Conservation (phyloP, 306 rosid species). For the Gastrolobium villosum region DNA sequence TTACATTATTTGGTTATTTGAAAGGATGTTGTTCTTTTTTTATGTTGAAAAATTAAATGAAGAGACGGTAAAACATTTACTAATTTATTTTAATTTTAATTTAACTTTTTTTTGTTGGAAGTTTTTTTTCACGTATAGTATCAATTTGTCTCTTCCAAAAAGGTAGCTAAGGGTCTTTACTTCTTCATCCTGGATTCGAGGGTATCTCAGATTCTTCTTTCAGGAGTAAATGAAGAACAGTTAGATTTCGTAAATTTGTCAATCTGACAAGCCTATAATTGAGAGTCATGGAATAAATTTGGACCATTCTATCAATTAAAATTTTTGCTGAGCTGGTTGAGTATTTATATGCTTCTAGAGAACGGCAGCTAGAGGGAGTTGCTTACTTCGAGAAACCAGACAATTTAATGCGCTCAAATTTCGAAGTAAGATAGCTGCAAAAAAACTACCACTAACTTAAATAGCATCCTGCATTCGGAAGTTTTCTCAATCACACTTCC, state of each 20-base stretch:
- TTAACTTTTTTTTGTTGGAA: conserved; percentile 7
- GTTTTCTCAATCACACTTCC: conserved; percentile 32
- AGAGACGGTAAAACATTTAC: conserved; percentile 13
- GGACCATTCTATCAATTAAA: conserved; percentile 18
- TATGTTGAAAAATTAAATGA: background rate
- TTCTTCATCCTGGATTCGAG: conserved; percentile 33
- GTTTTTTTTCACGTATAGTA: conserved; percentile 27
- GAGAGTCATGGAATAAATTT: conserved; percentile 51
- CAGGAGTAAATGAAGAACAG: conserved; percentile 30
- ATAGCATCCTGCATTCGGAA: conserved; percentile 42
- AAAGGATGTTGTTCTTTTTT: background rate
- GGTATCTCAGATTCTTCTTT: conserved; percentile 29
- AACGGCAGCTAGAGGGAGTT: conserved; percentile 46
- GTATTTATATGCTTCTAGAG: conserved; percentile 44
- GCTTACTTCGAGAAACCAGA: conserved; percentile 50
- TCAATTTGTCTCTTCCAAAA: conserved; percentile 11
- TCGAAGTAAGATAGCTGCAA: conserved; percentile 21
- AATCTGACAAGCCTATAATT: conserved; percentile 49
- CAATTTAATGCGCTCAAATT: conserved; percentile 46
- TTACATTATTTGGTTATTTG: no score
- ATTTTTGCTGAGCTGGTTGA: conserved; percentile 40
- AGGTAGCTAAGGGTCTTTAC: conserved; percentile 42
- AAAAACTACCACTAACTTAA: conserved; percentile 39
- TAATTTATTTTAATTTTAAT: background rate
- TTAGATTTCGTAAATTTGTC: conserved; percentile 37